A percentile compares a stretch with the other conserved stretches of the same genome.
These are phyloP conservation scores for Ligustrum vulgare DNA, from an alignment of 257 asterid species.

Conservation along the genomic window DNA sequence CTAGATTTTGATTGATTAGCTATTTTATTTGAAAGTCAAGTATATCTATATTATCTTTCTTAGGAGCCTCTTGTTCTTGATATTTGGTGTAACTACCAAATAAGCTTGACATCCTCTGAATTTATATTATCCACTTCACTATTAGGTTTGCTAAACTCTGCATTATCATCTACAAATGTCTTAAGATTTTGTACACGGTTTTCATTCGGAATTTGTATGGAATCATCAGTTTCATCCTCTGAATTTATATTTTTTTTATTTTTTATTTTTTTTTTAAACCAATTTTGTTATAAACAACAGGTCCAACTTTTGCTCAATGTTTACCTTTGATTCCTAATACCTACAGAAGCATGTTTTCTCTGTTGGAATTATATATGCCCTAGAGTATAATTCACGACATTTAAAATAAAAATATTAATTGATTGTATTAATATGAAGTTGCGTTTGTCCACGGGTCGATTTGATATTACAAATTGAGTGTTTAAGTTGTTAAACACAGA, in stretches of 20 bases:
- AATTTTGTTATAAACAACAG: background rate
- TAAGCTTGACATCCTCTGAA: slow-evolving; percentile 27
- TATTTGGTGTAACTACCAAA: background rate
- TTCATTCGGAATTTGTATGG: slow-evolving; percentile 35
- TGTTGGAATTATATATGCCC: too few relatives aligned
- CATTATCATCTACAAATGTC: slow-evolving; percentile 33
- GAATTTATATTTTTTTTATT: too few relatives aligned
- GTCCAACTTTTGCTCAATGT: background rate
- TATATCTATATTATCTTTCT: background rate
- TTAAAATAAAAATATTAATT: too few relatives aligned
- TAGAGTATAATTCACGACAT: too few relatives aligned
- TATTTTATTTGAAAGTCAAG: background rate
- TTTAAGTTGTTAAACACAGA: too few relatives aligned
- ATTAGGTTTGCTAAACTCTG: slow-evolving; percentile 31
- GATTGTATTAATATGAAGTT: too few relatives aligned
- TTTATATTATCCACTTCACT: slow-evolving; percentile 31
- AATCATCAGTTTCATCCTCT: slow-evolving; percentile 28
- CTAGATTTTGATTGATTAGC: background rate
- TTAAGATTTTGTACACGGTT: slow-evolving; percentile 34
- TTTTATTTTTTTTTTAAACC: too few relatives aligned
- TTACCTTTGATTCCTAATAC: background rate
- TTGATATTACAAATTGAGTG: too few relatives aligned
- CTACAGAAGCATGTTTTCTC: background rate
- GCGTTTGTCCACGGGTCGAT: too few relatives aligned
- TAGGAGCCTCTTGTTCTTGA: background rate